Base-by-base conservation (phyloP, 345 rosid species). In the Lepidium africanum region DNA sequence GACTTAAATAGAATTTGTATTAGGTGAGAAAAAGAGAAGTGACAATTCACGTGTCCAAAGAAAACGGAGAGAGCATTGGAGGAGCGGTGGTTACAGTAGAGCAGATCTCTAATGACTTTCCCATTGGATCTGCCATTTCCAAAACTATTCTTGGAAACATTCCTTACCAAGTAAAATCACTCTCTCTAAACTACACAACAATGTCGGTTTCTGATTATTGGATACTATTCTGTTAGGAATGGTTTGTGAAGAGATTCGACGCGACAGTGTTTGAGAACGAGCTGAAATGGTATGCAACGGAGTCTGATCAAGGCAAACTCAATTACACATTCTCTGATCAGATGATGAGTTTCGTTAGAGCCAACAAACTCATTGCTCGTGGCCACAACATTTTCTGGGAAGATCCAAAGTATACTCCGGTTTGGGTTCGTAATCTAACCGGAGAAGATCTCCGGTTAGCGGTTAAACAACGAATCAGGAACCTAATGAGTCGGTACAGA, bases 351-450 rank as follows among this genome's bases (percentile, higher is more conserved):
- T 83, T 90, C 66, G 77, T 88, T 5, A 66, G 90, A 62, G 81
- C 84, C 3, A 85, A 81, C 79, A 69, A 76, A 47, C 76, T 90
- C 48, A 36, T 69, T 14, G 88, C 83, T 42, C 83, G 98, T 72
- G 98, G 98, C 30, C 96, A 92, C 79, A 90, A 88, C 69, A 88
- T 90, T 41, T 92, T 90, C 83, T 90, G 98, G 96, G 98, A 92
- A 75, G 86, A 88, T 59, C 98, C 96, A 0, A 79, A 45, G 23
- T 92, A 85, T 83, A 83, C 76, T 0, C 97, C 97, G 0, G 40
- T 27, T 2, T 90, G 96, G 96, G 92, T 88, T 30, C 80, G 25
- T 4, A 75, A 78, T 35, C 86, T 86, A 14, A 32, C 80, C 7
- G 79, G 81, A 2, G 12, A 52, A 3, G 80, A 71, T 25, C 83